These are phyloP conservation scores for Setaria italica DNA, from an alignment of 202 grass and related monocot species.

Conservation along the genomic window DNA sequence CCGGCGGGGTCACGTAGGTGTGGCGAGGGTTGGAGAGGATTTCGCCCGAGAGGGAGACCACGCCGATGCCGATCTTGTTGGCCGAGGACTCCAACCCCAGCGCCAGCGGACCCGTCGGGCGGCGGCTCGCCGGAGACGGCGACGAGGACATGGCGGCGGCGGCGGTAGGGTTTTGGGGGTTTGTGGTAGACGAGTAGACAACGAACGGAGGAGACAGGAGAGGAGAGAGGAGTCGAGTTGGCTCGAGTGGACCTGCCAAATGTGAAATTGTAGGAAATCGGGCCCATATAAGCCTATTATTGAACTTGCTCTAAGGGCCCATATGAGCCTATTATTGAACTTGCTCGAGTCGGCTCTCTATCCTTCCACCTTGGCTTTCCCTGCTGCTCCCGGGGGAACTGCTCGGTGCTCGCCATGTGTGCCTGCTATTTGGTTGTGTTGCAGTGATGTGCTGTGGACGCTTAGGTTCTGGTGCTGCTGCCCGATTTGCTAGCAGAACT, in stretches of 20 bases:
- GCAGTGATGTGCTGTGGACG: no score
- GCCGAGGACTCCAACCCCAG: conserved; percentile 85
- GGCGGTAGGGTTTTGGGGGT: conserved; percentile 26
- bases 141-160: conserved; percentile 48
- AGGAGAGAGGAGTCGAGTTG: no score
- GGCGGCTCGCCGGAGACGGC: conserved; percentile 38
- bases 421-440: no score
- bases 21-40: conserved; percentile 93
- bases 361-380: no score
- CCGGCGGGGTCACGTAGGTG: conserved; percentile 91
- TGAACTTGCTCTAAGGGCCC: neutral
- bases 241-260: neutral
- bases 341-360: no score
- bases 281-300: neutral
- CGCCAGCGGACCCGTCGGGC: conserved; percentile 47
- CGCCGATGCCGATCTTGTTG: conserved; percentile 88
- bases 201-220: no score
- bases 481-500: no score
- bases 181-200: neutral
- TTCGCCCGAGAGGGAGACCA: conserved; percentile 78
- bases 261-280: neutral
- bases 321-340: neutral
- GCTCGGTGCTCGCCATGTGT: no score
- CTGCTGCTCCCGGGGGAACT: no score
- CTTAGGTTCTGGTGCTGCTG: no score